Evolutionary conservation across 2,329 filamentous ascomycete genomes (phyloP).

Genomic region (Tolypocladium pustulatum): DNA sequence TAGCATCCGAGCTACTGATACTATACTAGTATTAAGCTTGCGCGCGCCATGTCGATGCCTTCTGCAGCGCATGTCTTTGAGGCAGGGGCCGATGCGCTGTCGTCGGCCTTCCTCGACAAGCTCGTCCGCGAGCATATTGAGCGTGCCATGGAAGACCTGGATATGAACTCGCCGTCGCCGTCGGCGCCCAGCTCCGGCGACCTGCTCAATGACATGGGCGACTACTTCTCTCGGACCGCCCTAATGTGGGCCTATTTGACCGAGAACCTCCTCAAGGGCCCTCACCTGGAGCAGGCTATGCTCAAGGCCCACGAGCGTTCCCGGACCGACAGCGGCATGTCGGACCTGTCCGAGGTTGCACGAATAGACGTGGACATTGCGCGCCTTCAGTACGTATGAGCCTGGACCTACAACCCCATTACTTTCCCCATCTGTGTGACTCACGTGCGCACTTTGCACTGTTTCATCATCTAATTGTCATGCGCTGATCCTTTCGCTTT

Average conservation of each 20-base stretch:
- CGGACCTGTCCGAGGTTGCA: slow-evolving; percentile 17
- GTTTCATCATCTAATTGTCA: not conserved
- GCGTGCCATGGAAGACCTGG: slow-evolving; percentile 12
- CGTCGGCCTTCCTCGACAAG: slow-evolving; percentile 10
- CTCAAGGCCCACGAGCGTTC: slow-evolving; percentile 17
- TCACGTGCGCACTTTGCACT: not conserved
- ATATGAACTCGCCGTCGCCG: slow-evolving; percentile 8
- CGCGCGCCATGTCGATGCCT: slow-evolving; percentile 12
- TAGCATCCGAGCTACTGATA: not conserved
- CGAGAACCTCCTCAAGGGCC: slow-evolving; percentile 20
- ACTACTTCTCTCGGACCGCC: slow-evolving; percentile 24
- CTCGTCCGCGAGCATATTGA: slow-evolving; percentile 18
- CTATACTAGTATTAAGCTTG: not conserved
- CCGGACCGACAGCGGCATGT: slow-evolving; percentile 11
- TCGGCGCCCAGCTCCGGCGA: slow-evolving; percentile 11
- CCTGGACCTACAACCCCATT: not conserved
- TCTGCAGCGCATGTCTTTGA: slow-evolving; percentile 18
- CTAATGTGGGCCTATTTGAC: slow-evolving; percentile 21
- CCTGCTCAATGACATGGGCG: slow-evolving; percentile 22
- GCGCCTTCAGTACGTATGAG: slow-evolving; percentile 21
- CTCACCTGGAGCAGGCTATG: slow-evolving; percentile 19
- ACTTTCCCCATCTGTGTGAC: not conserved
- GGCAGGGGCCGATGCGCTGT: slow-evolving; percentile 9
- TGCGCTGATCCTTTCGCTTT: slow-evolving; percentile 1
- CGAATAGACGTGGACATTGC: slow-evolving; percentile 20